A percentile compares a stretch with the other conserved stretches of the same genome.
Conservation (phyloP, 345 rosid genomes). For the Pseudoturritis turrita region DNA sequence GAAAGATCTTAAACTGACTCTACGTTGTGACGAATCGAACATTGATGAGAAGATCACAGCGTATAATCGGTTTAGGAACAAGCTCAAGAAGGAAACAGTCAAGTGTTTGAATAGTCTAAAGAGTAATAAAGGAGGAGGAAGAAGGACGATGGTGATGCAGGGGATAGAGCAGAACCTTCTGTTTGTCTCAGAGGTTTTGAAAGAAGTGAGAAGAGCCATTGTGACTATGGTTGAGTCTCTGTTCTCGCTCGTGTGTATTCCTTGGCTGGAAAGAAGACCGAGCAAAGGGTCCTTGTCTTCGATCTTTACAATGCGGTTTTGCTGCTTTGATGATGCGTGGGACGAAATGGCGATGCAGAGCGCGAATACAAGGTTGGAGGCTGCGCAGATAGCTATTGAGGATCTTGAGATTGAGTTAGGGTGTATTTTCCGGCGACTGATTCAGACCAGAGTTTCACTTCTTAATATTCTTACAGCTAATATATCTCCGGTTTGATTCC, state of each 20-base stretch:
- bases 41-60: slow-evolving; percentile 39
- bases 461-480: slow-evolving; percentile 53
- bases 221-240: slow-evolving; percentile 53
- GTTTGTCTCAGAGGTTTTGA: slow-evolving; percentile 45
- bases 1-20: slow-evolving; percentile 41
- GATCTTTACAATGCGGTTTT: slow-evolving; percentile 31
- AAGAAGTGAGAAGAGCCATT: slow-evolving; percentile 51
- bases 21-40: slow-evolving; percentile 43
- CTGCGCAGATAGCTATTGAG: slow-evolving; percentile 58
- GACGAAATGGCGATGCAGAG: slow-evolving; percentile 49
- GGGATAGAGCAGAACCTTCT: slow-evolving; percentile 32
- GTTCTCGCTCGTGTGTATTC: slow-evolving; percentile 48
- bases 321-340: slow-evolving; percentile 32
- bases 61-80: slow-evolving; percentile 46
- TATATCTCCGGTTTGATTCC: slow-evolving; percentile 3
- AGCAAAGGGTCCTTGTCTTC: slow-evolving; percentile 29
- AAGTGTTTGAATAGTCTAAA: slow-evolving; percentile 51
- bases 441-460: slow-evolving; percentile 79
- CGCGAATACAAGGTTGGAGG: slow-evolving; percentile 59
- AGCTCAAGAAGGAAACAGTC: slow-evolving; percentile 56
- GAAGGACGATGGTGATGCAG: slow-evolving; percentile 15
- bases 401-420: slow-evolving; percentile 61
- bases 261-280: slow-evolving; percentile 55
- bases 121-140: slow-evolving; percentile 30
- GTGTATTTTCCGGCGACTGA: slow-evolving; percentile 60